Evolutionary conservation across 2,329 filamentous ascomycete species (phyloP).

Genomic region (Colletotrichum noveboracense): DNA sequence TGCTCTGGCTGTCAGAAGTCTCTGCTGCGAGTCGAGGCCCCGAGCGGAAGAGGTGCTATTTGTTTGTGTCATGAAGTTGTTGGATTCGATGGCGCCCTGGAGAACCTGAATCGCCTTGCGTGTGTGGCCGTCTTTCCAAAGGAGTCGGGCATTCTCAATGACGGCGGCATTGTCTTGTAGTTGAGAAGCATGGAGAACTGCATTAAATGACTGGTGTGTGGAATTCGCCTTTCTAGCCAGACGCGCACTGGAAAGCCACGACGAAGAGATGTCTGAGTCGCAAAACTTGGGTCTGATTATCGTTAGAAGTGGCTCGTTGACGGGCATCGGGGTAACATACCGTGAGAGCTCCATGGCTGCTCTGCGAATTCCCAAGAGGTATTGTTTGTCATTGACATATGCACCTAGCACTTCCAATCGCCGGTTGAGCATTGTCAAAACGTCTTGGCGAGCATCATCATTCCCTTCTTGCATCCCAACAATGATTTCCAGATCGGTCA

Average conservation of each 20-base stretch:
- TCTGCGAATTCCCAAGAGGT: conserved; percentile 82
- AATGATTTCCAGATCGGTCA: conserved; percentile 87
- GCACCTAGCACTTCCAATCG: conserved; percentile 90
- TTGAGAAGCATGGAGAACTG: conserved; percentile 85
- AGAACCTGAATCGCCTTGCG: conserved; percentile 94
- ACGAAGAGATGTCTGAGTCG: conserved; percentile 76
- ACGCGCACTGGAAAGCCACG: conserved; percentile 86
- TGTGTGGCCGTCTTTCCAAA: conserved; percentile 94
- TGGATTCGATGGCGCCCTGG: conserved; percentile 82
- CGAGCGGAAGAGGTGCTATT: conserved; percentile 43
- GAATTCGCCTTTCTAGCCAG: conserved; percentile 86
- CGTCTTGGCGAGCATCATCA: conserved; percentile 41
- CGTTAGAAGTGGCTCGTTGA: not conserved
- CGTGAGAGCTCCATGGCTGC: conserved; percentile 83
- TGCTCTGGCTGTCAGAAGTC: conserved; percentile 74
- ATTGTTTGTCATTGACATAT: conserved; percentile 92
- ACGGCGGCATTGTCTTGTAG: conserved; percentile 86
- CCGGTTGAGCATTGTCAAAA: conserved; percentile 66
- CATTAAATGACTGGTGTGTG: conserved; percentile 88
- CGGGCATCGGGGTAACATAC: conserved; percentile 46
- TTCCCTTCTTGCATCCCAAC: conserved; percentile 52
- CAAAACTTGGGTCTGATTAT: conserved; percentile 61
- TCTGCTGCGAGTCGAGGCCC: conserved; percentile 54
- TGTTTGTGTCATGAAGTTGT: conserved; percentile 69
- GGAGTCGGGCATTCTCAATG: conserved; percentile 89